A percentile compares a stretch with the other conserved stretches of the same genome.
Evolutionary conservation across 192 early-diverging fungal genomes (phyloP).

Genomic region (Umbelopsis isabellina): DNA sequence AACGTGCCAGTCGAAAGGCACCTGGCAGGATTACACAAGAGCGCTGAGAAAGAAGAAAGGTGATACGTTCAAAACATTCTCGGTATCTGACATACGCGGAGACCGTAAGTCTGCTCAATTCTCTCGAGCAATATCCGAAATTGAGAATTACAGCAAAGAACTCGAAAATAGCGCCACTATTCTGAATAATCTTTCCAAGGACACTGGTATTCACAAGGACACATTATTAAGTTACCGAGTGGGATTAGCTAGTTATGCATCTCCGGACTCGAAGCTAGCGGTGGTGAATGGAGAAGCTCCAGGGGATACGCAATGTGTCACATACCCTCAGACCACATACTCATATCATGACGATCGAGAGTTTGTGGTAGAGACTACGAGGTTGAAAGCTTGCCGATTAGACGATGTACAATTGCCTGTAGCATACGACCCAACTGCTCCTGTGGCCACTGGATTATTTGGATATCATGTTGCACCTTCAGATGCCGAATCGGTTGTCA

Average conservation of each 20-base stretch:
- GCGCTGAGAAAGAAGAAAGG: slow-evolving; percentile 41
- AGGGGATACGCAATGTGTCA: slow-evolving; percentile 31
- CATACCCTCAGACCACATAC: slow-evolving; percentile 44
- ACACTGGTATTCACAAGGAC: slow-evolving; percentile 27
- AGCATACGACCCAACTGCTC: slow-evolving; percentile 57
- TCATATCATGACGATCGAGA: slow-evolving; percentile 6
- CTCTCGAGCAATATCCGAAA: slow-evolving; percentile 44
- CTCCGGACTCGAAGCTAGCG: slow-evolving; percentile 34
- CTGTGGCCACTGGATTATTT: slow-evolving; percentile 58
- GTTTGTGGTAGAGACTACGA: slow-evolving; percentile 42
- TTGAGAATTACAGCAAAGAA: slow-evolving; percentile 42
- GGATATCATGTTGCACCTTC: slow-evolving; percentile 59
- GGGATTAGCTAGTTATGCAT: slow-evolving; percentile 51
- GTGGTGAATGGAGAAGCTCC: not conserved
- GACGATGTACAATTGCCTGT: slow-evolving; percentile 39
- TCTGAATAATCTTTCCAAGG: slow-evolving; percentile 37
- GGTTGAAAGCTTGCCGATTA: slow-evolving; percentile 53
- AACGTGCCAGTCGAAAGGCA: slow-evolving; percentile 55
- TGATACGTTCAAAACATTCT: slow-evolving; percentile 36
- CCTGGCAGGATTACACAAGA: slow-evolving; percentile 58
- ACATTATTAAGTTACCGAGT: slow-evolving; percentile 40
- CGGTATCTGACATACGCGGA: slow-evolving; percentile 41
- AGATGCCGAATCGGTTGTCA: slow-evolving; percentile 50
- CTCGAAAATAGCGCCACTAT: slow-evolving; percentile 41
- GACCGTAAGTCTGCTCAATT: slow-evolving; percentile 31